These are phyloP conservation scores for Cercospora nicotianae DNA, from an alignment of 2,329 filamentous ascomycete species.

Conservation along the genomic window DNA sequence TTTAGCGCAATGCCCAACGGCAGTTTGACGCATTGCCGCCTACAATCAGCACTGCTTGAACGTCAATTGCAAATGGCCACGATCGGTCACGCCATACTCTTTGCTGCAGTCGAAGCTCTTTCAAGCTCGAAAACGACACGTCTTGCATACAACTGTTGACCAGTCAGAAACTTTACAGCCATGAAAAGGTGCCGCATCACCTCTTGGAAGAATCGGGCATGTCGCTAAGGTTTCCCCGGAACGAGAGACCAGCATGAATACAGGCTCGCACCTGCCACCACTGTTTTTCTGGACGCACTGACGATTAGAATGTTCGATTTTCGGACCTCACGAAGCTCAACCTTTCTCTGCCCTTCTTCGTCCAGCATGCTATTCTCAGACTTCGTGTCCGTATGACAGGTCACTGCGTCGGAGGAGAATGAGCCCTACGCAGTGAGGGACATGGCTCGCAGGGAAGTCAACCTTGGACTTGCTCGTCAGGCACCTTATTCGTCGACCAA, in stretches of 20 bases:
- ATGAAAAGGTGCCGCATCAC: background rate
- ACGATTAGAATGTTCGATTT: background rate
- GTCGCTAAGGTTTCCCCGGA: background rate
- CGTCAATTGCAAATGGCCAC: background rate
- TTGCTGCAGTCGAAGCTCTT: background rate
- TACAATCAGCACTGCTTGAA: background rate
- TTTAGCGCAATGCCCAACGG: background rate
- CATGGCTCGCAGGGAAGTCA: background rate
- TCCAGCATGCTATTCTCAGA: background rate
- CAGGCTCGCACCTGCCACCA: background rate
- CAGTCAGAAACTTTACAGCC: background rate
- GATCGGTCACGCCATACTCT: background rate
- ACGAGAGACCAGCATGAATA: background rate
- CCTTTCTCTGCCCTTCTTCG: background rate
- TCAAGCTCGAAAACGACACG: background rate
- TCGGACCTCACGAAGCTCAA: background rate
- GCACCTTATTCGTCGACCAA: background rate
- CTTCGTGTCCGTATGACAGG: background rate
- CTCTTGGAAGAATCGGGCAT: background rate
- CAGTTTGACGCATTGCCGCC: background rate
- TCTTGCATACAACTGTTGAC: background rate
- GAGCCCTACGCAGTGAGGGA: background rate
- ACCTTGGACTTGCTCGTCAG: background rate
- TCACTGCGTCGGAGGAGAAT: background rate
- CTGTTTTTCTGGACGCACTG: background rate